phyloP scores from a whole-genome alignment of 768 basidiomycete species.

The Polyporus arcularius region DNA sequence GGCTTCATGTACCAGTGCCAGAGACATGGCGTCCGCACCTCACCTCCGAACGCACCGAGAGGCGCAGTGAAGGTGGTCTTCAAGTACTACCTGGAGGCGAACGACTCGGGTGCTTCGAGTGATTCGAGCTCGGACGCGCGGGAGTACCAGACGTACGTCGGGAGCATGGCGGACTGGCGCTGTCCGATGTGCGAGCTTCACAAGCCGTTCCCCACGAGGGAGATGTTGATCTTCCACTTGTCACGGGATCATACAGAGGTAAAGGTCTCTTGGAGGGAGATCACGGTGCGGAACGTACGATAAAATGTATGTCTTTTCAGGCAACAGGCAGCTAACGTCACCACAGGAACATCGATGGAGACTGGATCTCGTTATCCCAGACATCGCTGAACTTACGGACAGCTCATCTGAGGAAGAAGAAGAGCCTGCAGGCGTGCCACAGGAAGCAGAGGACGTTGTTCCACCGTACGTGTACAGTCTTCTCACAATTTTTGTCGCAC shows the following conservation, averaged over 20 bases:
- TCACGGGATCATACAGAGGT: constrained; percentile 49
- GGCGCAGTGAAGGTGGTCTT: constrained; percentile 29
- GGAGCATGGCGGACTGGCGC: constrained; percentile 38
- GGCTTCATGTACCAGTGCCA: constrained; percentile 51
- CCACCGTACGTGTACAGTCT: background rate
- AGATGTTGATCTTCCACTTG: constrained; percentile 51
- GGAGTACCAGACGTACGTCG: constrained; percentile 20
- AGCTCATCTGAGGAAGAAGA: constrained; percentile 1
- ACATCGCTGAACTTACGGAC: constrained; percentile 2
- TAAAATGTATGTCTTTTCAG: background rate
- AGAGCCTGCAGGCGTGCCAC: background rate
- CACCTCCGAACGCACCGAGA: constrained; percentile 22
- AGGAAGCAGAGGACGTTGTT: background rate
- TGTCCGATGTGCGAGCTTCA: constrained; percentile 61
- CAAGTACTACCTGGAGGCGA: constrained; percentile 16
- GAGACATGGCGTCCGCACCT: constrained; percentile 36
- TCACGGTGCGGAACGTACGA: constrained; percentile 16
- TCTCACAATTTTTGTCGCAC: background rate
- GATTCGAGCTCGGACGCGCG: constrained; percentile 15
- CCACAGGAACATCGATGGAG: background rate
- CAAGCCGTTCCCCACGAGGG: constrained; percentile 40
- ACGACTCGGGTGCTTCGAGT: constrained; percentile 5
- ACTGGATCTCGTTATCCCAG: constrained; percentile 7
- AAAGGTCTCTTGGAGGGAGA: constrained; percentile 38
- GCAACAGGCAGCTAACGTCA: background rate